Evolutionary conservation across 208 protist species (phyloP).

Genomic region (Crithidia expoeki): DNA sequence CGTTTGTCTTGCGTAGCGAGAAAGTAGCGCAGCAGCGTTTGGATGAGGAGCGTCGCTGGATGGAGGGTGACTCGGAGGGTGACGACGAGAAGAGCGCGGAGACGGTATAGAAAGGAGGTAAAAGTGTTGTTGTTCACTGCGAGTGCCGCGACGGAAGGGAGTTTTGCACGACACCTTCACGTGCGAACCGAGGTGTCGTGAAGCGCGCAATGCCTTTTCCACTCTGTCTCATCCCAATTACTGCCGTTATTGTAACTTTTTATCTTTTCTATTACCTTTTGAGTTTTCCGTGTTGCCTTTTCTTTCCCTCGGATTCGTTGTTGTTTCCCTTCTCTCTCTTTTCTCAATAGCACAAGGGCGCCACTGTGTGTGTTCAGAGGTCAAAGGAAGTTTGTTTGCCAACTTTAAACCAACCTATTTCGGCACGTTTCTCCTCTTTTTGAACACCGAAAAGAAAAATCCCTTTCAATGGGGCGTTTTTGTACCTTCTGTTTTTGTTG

Average conservation of each 20-base stretch:
- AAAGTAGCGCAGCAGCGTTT: conserved; percentile 57
- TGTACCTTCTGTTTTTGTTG: background rate
- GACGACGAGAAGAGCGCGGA: conserved; percentile 35
- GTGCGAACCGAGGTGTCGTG: background rate
- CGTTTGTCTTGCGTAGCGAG: conserved; percentile 87
- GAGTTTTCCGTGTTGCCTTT: background rate
- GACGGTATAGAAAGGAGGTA: background rate
- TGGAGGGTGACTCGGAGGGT: conserved; percentile 59
- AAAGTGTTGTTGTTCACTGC: too few species aligned
- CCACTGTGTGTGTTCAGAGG: background rate
- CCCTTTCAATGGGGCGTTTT: background rate
- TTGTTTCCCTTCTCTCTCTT: background rate
- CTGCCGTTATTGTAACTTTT: background rate
- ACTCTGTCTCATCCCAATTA: background rate
- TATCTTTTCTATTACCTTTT: background rate
- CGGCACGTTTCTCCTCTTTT: conserved; percentile 6
- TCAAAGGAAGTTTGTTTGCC: background rate
- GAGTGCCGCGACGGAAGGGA: too few species aligned
- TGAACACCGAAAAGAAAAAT: background rate
- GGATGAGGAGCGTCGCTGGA: conserved; percentile 78
- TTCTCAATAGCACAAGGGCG: background rate
- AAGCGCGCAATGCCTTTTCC: too few species aligned
- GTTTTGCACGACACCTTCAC: too few species aligned
- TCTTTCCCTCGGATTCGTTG: background rate
- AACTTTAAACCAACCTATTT: conserved; percentile 3